phyloP scores from a whole-genome alignment of 73 alveolate species.

The Durusdinium trenchii region DNA sequence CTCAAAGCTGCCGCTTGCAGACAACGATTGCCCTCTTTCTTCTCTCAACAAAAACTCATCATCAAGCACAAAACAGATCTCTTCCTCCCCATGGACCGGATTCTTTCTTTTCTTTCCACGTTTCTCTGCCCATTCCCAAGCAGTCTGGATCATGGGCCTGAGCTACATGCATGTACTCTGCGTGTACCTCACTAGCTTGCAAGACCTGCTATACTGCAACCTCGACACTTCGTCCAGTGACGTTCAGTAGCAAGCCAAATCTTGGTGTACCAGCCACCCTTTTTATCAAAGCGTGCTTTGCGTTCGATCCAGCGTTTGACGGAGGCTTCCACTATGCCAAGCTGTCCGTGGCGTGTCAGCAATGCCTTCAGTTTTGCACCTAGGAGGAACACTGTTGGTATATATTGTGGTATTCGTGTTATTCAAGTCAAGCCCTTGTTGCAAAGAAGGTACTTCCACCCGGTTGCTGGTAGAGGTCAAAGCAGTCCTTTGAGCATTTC shows the following conservation, averaged over 20 bases:
- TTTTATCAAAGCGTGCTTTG: neutral
- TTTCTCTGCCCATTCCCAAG: neutral
- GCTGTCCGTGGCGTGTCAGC: neutral
- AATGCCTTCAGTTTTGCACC: neutral
- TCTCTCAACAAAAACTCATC: neutral
- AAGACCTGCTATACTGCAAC: neutral
- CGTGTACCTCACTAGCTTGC: neutral
- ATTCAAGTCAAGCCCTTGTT: neutral
- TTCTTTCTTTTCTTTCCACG: neutral
- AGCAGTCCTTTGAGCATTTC: neutral
- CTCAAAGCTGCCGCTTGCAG: neutral
- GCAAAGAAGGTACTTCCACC: no score
- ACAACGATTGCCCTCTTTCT: neutral
- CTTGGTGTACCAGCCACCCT: conserved; percentile 4
- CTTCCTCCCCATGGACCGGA: neutral
- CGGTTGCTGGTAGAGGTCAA: neutral
- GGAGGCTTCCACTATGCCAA: neutral
- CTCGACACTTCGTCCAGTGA: conserved; percentile 9
- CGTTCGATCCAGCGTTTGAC: neutral
- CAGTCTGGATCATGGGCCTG: neutral
- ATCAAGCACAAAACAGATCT: neutral
- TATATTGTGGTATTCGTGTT: neutral
- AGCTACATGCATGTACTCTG: no score
- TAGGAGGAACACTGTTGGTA: neutral
- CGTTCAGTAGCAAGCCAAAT: neutral